Percentiles rank a stretch among this genome's conserved stretches.
phyloP scores from a whole-genome alignment of 2,329 filamentous ascomycete species.

The Fusarium sp. region DNA sequence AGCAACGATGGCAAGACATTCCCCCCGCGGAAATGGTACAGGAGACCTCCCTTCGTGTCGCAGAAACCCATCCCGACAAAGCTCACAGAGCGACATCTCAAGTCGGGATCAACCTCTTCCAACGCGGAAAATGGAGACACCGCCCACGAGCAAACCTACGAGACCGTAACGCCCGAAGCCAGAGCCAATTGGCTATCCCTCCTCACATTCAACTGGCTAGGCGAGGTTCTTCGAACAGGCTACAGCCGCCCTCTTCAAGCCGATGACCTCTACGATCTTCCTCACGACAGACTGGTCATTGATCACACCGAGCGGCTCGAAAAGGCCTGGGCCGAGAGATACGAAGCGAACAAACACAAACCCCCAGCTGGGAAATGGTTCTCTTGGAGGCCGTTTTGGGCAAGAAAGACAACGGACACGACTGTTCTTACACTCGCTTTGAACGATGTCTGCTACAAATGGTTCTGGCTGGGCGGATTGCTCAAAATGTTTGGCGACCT shows the following conservation, averaged over 20 bases:
- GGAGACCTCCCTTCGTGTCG: slow-evolving; percentile 51
- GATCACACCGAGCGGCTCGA: slow-evolving; percentile 34
- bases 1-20: slow-evolving; percentile 47
- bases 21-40: slow-evolving; percentile 52
- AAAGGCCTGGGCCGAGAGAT: slow-evolving; percentile 23
- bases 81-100: slow-evolving; percentile 26
- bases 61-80: slow-evolving; percentile 45
- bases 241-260: slow-evolving; percentile 33
- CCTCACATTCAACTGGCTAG: slow-evolving; percentile 29
- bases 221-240: slow-evolving; percentile 21
- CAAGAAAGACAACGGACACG: slow-evolving; percentile 43
- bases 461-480: slow-evolving; percentile 52
- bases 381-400: slow-evolving; percentile 48
- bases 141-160: background rate
- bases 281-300: slow-evolving; percentile 21
- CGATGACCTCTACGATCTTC: slow-evolving; percentile 32
- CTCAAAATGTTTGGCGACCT: slow-evolving; percentile 50
- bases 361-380: background rate
- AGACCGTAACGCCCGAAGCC: slow-evolving; percentile 7
- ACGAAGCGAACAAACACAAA: slow-evolving; percentile 3
- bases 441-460: slow-evolving; percentile 51
- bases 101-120: background rate
- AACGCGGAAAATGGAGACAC: background rate
- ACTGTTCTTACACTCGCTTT: slow-evolving; percentile 50
- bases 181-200: slow-evolving; percentile 30